phyloP scores from a whole-genome alignment of 2,329 filamentous ascomycete species.

The Hypoxylon sp. region DNA sequence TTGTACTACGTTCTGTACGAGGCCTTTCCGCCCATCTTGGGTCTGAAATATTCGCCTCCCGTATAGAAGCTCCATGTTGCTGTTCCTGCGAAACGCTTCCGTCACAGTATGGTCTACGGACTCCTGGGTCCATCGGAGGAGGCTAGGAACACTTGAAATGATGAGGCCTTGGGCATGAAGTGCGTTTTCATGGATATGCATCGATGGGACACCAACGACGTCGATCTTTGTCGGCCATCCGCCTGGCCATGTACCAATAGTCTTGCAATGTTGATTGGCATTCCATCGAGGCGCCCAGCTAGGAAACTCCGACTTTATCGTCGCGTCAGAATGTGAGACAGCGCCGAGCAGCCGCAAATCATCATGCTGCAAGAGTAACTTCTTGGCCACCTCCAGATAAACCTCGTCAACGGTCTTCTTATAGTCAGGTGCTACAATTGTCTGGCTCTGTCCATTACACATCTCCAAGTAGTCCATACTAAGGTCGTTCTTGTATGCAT shows the following conservation, averaged over 20 bases:
- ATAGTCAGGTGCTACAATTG: conserved; percentile 14
- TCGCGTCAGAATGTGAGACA: conserved; percentile 9
- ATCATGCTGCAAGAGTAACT: conserved; percentile 6
- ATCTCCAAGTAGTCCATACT: conserved; percentile 4
- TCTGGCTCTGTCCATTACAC: background rate
- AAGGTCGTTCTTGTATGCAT: conserved; percentile 10
- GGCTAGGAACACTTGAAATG: conserved; percentile 9
- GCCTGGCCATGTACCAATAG: conserved; percentile 11
- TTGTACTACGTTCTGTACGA: conserved; percentile 16
- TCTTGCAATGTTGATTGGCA: conserved; percentile 13
- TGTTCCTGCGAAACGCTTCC: conserved; percentile 5
- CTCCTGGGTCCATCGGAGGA: conserved; percentile 6
- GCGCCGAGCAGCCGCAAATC: conserved; percentile 17
- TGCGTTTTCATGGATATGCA: conserved; percentile 1
- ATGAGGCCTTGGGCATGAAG: conserved; percentile 4
- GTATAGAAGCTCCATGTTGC: conserved; percentile 9
- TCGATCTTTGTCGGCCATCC: conserved; percentile 16
- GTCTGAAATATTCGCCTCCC: conserved; percentile 18
- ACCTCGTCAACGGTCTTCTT: conserved; percentile 15
- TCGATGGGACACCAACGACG: background rate
- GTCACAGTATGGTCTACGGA: conserved; percentile 4
- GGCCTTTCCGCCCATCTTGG: conserved; percentile 7
- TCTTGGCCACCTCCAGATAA: conserved; percentile 9
- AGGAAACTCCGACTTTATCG: conserved; percentile 15
- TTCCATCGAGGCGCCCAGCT: conserved; percentile 20